Evolutionary conservation across 306 rosid species (phyloP).

Genomic region (Acacia acuminata): DNA sequence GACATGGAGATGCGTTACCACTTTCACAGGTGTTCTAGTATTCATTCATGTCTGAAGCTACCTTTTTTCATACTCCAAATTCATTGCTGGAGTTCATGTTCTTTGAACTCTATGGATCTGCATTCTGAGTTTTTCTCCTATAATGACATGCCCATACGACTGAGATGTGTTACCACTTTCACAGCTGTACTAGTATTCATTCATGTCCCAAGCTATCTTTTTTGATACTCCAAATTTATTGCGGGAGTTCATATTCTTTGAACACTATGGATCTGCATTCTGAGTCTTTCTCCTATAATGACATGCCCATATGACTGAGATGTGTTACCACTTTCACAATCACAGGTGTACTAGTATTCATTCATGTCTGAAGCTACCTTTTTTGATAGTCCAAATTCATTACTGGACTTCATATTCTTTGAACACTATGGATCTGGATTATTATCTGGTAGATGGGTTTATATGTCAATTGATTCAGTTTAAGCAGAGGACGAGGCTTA

Average conservation of each 20-base stretch:
- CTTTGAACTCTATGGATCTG: slow-evolving; percentile 28
- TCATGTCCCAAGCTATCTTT: slow-evolving; percentile 20
- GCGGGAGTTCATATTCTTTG: slow-evolving; percentile 34
- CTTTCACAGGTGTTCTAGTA: slow-evolving; percentile 24
- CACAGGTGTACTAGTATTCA: slow-evolving; percentile 7
- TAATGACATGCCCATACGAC: neutral
- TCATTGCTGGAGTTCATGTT: slow-evolving; percentile 36
- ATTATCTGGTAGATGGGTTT: slow-evolving; percentile 30
- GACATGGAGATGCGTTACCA: neutral
- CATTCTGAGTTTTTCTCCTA: neutral
- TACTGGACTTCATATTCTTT: slow-evolving; percentile 36
- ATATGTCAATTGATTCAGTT: slow-evolving; percentile 34
- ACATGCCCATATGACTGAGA: no score
- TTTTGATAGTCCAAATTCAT: slow-evolving; percentile 22
- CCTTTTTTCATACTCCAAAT: slow-evolving; percentile 20
- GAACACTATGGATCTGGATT: slow-evolving; percentile 27
- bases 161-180: slow-evolving; percentile 21
- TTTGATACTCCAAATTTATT: slow-evolving; percentile 26
- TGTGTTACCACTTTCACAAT: slow-evolving; percentile 22
- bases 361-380: slow-evolving; percentile 20
- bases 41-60: slow-evolving; percentile 16
- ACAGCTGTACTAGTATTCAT: slow-evolving; percentile 8
- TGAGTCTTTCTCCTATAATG: no score
- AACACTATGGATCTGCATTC: slow-evolving; percentile 27
- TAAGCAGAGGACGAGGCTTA: slow-evolving; percentile 35